Evolutionary conservation across 139 green algal genomes (phyloP), one percentile per base, ranked within the genome.

Genomic region (Closterium sp.): DNA sequence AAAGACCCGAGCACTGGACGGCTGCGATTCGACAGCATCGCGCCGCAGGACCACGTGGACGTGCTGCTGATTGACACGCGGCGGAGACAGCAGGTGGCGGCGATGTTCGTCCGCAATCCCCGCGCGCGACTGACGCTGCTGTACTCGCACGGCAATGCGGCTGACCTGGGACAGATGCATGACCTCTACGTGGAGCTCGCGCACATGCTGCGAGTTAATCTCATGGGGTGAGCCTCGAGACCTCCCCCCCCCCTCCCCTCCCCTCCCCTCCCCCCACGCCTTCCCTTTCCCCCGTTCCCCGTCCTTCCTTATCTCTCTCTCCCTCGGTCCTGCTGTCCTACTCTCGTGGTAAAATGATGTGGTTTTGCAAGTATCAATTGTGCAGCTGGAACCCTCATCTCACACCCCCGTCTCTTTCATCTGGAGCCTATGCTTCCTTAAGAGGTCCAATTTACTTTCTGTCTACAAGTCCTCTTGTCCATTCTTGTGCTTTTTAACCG

Each of bases 91-190:
- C 43, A 95, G 1, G 95, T 98, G 21, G 86, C 91, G 12, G 94
- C 95, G 2, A 96, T 96, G 84, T 90, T 97, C n/a, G 95, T 95
- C 12, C 94, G 93, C 76, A 87, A 93, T 28, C 69, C 87, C 34
- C 33, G 85, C 10, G 69, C 91, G 31, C 91, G 84, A 2, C 69
- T 86, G 30, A 98, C 97, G 0, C 84, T 99, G 4, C 92, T 99
- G 38, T 98, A 98, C 96, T 97, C 93, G 66, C 97, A 99, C 92
- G 97, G 97, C 66, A 99, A 99, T 87, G 97, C 97, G 8, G 97
- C 98, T 25, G 97, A 99, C 94, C 90, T 99, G n/a, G 97, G 97
- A 0, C 96, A 97, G 90, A 97, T 98, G 96, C 95, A 98, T 32
- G 97, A 97, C 9, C 95, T 98, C 55, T 97, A 96, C 89, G 89